Percentiles rank a stretch among this genome's conserved stretches.
These are phyloP conservation scores for Copromyces sp. DNA, from an alignment of 495 filamentous ascomycete species.

Conservation along the genomic window DNA sequence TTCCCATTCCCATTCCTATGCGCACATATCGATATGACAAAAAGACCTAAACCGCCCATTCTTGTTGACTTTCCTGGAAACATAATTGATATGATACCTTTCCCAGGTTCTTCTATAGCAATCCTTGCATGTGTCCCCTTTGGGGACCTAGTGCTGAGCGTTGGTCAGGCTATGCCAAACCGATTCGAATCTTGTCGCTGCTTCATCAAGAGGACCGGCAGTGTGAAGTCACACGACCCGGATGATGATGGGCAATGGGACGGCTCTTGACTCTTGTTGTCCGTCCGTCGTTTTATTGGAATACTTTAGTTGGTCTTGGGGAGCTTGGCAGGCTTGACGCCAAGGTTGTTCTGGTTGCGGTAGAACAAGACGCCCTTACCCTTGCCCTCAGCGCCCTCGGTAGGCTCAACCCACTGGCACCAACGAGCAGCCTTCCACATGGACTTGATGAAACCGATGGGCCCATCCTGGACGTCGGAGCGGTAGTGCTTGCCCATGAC, in stretches of 20 bases:
- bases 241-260: neutral
- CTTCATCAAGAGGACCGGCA: neutral
- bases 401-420: constrained; percentile 69
- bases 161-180: neutral
- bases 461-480: constrained; percentile 48
- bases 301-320: constrained; percentile 1
- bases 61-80: neutral
- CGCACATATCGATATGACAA: neutral
- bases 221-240: neutral
- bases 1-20: neutral
- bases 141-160: neutral
- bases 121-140: neutral
- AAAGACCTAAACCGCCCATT: neutral
- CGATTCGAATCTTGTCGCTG: neutral
- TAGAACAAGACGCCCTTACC: constrained; percentile 59
- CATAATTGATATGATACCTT: neutral
- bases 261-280: neutral
- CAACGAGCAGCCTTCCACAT: constrained; percentile 54
- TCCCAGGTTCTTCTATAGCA: neutral
- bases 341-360: constrained; percentile 68
- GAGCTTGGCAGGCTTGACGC: constrained; percentile 43
- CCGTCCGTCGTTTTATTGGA: neutral
- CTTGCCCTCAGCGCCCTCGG: constrained; percentile 53
- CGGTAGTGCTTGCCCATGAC: constrained; percentile 79
- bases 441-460: constrained; percentile 54